These are phyloP conservation scores for Trichoderma atroviride DNA, from an alignment of 2,329 filamentous ascomycete species.

Conservation along the genomic window DNA sequence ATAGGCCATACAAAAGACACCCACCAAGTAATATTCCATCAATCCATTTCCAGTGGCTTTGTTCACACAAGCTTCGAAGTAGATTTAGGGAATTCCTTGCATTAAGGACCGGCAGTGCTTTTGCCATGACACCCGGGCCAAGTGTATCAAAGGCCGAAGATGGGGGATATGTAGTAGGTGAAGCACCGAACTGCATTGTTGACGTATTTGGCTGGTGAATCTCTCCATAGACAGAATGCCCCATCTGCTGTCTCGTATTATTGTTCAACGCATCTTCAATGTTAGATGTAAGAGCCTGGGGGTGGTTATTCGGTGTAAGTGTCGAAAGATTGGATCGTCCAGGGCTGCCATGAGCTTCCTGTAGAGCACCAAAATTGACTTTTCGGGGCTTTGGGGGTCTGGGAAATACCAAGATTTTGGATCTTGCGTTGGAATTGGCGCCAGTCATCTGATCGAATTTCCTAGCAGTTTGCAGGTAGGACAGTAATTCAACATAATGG, in stretches of 20 bases:
- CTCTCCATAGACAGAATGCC: neutral
- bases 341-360: neutral
- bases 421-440: constrained; percentile 43
- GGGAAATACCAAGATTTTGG: constrained; percentile 59
- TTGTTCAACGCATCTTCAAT: constrained; percentile 6
- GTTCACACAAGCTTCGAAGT: constrained; percentile 73
- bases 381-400: constrained; percentile 48
- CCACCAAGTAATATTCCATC: constrained; percentile 91
- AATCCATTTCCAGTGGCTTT: constrained; percentile 84
- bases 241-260: neutral
- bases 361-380: neutral
- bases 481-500: constrained; percentile 71
- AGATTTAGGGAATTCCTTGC: constrained; percentile 72
- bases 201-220: neutral
- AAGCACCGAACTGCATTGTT: neutral
- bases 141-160: neutral
- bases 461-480: constrained; percentile 63
- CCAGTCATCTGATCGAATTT: constrained; percentile 48
- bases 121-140: constrained; percentile 27
- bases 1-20: constrained; percentile 87
- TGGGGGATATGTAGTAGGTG: neutral
- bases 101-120: constrained; percentile 48
- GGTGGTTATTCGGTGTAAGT: neutral
- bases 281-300: constrained; percentile 8
- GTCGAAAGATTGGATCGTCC: neutral